Evolutionary conservation across 129 eudicot species (phyloP).

Genomic region (Smallanthus sonchifolius): DNA sequence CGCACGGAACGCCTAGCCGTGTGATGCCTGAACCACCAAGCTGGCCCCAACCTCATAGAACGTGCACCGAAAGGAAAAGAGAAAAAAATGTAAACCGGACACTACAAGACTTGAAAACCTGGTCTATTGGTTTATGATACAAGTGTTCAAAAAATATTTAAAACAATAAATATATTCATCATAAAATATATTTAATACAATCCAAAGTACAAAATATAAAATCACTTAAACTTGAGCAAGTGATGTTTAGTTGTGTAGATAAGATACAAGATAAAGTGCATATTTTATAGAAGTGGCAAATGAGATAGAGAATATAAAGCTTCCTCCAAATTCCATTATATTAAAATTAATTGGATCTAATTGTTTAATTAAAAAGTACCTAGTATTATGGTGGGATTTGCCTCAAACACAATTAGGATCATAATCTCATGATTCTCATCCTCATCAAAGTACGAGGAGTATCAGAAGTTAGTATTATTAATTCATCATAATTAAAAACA

Average conservation of each 20-base stretch:
- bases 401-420: slow-evolving; percentile 20
- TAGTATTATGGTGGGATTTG: slow-evolving; percentile 16
- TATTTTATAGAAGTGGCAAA: slow-evolving; percentile 10
- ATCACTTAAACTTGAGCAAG: neutral
- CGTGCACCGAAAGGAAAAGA: too few species aligned
- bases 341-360: slow-evolving; percentile 1
- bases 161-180: too few species aligned
- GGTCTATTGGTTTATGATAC: too few species aligned
- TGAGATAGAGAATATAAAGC: slow-evolving; percentile 29
- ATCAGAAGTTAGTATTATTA: neutral
- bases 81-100: too few species aligned
- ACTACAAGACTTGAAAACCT: too few species aligned
- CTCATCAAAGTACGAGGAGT: slow-evolving; percentile 26
- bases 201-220: too few species aligned
- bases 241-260: slow-evolving; percentile 15
- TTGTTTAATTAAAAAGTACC: too few species aligned
- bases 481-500: slow-evolving; percentile 1
- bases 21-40: too few species aligned
- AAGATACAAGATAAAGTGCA: slow-evolving; percentile 31
- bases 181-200: too few species aligned
- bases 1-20: too few species aligned
- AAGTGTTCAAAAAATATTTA: too few species aligned
- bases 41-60: too few species aligned
- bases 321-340: slow-evolving; percentile 29
- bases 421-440: slow-evolving; percentile 25